phyloP scores from a whole-genome alignment of 306 rosid species.

The Fagus crenata region DNA sequence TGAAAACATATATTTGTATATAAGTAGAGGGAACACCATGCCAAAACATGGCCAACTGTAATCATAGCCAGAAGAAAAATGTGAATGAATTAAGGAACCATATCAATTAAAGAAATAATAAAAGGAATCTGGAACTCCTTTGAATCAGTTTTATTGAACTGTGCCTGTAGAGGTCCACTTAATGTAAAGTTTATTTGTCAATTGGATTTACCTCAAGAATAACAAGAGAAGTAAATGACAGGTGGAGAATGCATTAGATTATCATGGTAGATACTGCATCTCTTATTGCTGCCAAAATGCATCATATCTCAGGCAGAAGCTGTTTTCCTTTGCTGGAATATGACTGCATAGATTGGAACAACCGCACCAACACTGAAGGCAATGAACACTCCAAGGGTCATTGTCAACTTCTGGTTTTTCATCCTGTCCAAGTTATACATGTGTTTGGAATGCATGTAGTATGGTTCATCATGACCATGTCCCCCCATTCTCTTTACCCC shows the following conservation, averaged over 20 bases:
- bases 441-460: constrained; percentile 40
- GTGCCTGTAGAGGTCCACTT: neutral
- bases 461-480: constrained; percentile 42
- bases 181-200: neutral
- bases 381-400: constrained; percentile 30
- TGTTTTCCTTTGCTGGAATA: constrained; percentile 38
- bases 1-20: too few relatives aligned
- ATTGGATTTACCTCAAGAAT: too few relatives aligned
- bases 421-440: constrained; percentile 44
- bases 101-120: too few relatives aligned
- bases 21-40: too few relatives aligned
- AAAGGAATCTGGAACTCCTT: too few relatives aligned
- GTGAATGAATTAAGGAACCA: too few relatives aligned
- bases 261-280: neutral
- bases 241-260: too few relatives aligned
- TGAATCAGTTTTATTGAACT: too few relatives aligned
- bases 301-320: constrained; percentile 32
- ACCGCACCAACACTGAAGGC: constrained; percentile 29
- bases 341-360: constrained; percentile 36
- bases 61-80: too few relatives aligned
- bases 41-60: too few relatives aligned
- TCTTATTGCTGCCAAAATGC: constrained; percentile 19
- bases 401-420: constrained; percentile 32
- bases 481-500: constrained; percentile 37
- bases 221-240: too few relatives aligned